Percentiles rank a stretch among this genome's conserved stretches.
phyloP scores from a whole-genome alignment of 169 alveolate genomes.

The Eimeria necatrix region DNA sequence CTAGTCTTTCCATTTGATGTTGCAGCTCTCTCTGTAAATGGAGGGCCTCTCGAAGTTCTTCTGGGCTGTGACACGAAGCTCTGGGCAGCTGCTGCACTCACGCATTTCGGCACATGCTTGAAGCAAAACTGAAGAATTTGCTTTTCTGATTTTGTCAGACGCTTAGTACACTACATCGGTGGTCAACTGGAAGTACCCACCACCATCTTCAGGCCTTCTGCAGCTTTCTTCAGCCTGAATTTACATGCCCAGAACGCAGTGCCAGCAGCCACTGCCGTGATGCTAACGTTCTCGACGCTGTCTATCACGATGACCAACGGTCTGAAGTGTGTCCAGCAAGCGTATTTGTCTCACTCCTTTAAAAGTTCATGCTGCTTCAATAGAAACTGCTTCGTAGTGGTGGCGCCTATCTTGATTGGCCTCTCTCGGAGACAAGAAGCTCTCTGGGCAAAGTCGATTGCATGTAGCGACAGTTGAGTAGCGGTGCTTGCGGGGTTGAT shows the following conservation, averaged over 20 bases:
- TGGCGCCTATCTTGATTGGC: constrained; percentile 9
- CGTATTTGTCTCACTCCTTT: constrained; percentile 38
- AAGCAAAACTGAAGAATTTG: no score
- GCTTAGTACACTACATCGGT: background rate
- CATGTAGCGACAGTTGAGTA: constrained; percentile 75
- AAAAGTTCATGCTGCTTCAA: constrained; percentile 57
- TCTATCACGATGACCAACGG: background rate
- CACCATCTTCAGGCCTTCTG: constrained; percentile 64
- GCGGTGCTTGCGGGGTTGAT: constrained; percentile 70
- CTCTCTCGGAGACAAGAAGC: constrained; percentile 70
- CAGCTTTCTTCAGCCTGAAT: constrained; percentile 50
- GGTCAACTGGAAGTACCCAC: constrained; percentile 6
- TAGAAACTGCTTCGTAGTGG: constrained; percentile 49
- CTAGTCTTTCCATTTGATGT: constrained; percentile 35
- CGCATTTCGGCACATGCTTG: background rate
- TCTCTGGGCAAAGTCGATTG: constrained; percentile 72
- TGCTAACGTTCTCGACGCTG: background rate
- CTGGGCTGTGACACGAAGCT: constrained; percentile 13
- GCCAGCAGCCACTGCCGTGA: background rate
- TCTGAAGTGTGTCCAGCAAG: background rate
- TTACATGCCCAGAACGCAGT: background rate
- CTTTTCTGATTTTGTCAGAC: background rate
- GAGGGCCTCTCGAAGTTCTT: constrained; percentile 53
- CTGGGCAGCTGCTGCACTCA: constrained; percentile 71
- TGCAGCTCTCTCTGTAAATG: constrained; percentile 47